These are phyloP conservation scores for Rhizoclosmatium globosum DNA, from an alignment of 192 early-diverging fungal genomes.

Conservation along the genomic window DNA sequence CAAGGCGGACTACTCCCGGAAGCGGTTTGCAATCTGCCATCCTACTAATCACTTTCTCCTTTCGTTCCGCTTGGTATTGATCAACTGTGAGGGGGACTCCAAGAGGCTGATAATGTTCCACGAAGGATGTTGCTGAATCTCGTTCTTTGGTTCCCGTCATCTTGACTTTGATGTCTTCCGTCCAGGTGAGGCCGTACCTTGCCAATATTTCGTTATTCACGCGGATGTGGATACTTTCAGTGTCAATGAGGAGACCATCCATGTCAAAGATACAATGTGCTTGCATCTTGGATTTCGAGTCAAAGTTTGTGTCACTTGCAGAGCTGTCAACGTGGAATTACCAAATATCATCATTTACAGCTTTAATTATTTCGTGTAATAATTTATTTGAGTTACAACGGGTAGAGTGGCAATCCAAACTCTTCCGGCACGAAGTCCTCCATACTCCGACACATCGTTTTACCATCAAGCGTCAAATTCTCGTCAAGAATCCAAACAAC, in stretches of 20 bases:
- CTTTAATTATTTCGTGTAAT: too few species aligned
- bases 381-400: too few species aligned
- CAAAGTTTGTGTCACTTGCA: too few species aligned
- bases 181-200: constrained; percentile 64
- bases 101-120: constrained; percentile 69
- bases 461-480: constrained; percentile 28
- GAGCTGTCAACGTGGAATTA: too few species aligned
- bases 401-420: constrained; percentile 56
- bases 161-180: constrained; percentile 50
- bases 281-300: too few species aligned
- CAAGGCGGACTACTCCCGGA: constrained; percentile 58
- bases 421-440: constrained; percentile 50
- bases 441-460: constrained; percentile 12
- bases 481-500: constrained; percentile 90
- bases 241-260: constrained; percentile 58
- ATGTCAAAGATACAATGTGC: constrained; percentile 46
- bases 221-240: constrained; percentile 90
- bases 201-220: constrained; percentile 82
- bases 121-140: constrained; percentile 63
- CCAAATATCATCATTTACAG: too few species aligned
- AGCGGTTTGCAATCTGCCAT: constrained; percentile 74
- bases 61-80: constrained; percentile 76
- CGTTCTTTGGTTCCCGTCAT: constrained; percentile 15
- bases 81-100: constrained; percentile 80
- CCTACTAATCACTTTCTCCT: constrained; percentile 43